These are phyloP conservation scores for Symbiodinium pilosum DNA, from an alignment of 73 alveolate species.

Conservation along the genomic window DNA sequence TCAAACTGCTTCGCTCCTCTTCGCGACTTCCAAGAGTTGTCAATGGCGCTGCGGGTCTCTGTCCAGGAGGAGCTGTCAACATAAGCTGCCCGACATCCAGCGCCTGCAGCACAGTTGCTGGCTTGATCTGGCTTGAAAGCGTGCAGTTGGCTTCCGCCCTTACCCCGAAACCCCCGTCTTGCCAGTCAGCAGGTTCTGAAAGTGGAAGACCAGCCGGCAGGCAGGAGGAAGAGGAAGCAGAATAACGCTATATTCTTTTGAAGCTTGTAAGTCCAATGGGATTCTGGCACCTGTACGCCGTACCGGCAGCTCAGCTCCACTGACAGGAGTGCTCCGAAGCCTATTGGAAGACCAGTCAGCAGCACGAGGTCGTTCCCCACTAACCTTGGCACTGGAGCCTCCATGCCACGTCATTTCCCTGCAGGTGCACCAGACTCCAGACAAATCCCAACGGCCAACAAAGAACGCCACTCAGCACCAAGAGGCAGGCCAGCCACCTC, in stretches of 20 bases:
- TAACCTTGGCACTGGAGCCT: slow-evolving; percentile 2
- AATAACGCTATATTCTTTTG: neutral
- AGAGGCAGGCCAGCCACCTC: slow-evolving; percentile 5
- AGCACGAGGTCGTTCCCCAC: slow-evolving; percentile 21
- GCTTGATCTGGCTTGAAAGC: too few species aligned
- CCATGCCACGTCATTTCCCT: neutral
- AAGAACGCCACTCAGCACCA: neutral
- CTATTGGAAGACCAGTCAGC: slow-evolving; percentile 15
- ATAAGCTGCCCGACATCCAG: slow-evolving; percentile 52
- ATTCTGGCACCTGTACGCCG: slow-evolving; percentile 11
- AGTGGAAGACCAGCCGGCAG: too few species aligned
- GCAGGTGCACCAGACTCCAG: too few species aligned
- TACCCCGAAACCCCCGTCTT: too few species aligned
- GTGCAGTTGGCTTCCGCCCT: too few species aligned
- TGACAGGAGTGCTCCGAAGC: slow-evolving; percentile 33
- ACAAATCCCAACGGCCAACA: neutral
- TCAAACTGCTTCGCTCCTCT: too few species aligned
- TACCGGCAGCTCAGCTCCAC: slow-evolving; percentile 48
- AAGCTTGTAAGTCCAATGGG: too few species aligned
- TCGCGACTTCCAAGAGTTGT: neutral
- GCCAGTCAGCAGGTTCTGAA: too few species aligned
- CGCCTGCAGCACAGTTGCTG: neutral
- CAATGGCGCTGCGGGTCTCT: slow-evolving; percentile 27
- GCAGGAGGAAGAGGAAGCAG: neutral
- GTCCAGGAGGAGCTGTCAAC: slow-evolving; percentile 36